A percentile compares a stretch with the other conserved stretches of the same genome.
These are phyloP conservation scores for Wickerhamiella siamensis DNA, from an alignment of 805 yeast genomes.

Conservation along the genomic window DNA sequence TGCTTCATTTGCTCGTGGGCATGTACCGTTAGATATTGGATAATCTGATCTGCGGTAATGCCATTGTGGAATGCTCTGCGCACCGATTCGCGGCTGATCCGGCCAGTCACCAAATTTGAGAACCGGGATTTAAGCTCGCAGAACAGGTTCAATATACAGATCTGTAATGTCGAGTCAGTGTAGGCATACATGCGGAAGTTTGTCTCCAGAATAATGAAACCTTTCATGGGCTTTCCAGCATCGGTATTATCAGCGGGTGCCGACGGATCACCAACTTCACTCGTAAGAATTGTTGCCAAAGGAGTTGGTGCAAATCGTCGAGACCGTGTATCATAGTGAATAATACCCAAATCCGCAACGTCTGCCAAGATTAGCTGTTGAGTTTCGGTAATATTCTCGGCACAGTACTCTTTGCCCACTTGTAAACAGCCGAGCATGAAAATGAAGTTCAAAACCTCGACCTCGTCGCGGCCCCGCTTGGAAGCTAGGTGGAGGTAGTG, in stretches of 20 bases:
- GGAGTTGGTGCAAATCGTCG: slow-evolving; percentile 76
- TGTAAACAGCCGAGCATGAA: slow-evolving; percentile 89
- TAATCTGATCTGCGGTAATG: slow-evolving; percentile 88
- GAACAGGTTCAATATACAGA: slow-evolving; percentile 79
- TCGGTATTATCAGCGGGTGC: slow-evolving; percentile 54
- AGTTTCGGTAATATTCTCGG: slow-evolving; percentile 56
- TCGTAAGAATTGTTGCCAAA: slow-evolving; percentile 75
- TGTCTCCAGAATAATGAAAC: slow-evolving; percentile 80
- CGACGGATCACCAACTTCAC: slow-evolving; percentile 67
- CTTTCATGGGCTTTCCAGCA: slow-evolving; percentile 26
- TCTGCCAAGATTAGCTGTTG: slow-evolving; percentile 81
- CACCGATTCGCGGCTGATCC: slow-evolving; percentile 81
- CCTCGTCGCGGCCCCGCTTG: slow-evolving; percentile 81
- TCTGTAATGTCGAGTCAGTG: slow-evolving; percentile 86
- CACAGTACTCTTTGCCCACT: slow-evolving; percentile 72
- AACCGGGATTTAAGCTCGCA: slow-evolving; percentile 76
- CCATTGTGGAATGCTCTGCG: slow-evolving; percentile 75
- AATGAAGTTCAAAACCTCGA: slow-evolving; percentile 84
- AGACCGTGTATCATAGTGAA: slow-evolving; percentile 41
- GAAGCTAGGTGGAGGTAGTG: slow-evolving; percentile 82
- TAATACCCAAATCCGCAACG: slow-evolving; percentile 79
- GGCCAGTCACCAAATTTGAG: slow-evolving; percentile 85
- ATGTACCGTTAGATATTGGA: slow-evolving; percentile 75
- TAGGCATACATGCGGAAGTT: slow-evolving; percentile 88
- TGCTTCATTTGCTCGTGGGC: slow-evolving; percentile 87